Base-by-base conservation (phyloP, 805 yeast species). In the Candida tallmaniae region DNA sequence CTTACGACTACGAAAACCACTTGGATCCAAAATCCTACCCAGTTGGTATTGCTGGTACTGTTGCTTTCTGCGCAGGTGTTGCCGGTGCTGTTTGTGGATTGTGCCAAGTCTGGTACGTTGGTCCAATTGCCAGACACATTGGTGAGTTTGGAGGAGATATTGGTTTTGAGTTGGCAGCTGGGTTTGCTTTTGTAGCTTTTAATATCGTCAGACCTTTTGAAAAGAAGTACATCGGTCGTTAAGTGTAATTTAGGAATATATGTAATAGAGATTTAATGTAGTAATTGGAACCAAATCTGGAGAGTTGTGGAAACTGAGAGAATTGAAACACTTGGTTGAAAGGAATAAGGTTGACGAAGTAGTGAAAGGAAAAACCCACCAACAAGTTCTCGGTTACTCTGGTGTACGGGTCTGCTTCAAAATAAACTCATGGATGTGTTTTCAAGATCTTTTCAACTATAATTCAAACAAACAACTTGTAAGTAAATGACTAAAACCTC, bases 71-170 rank as follows among this genome's bases (percentile, higher is more conserved):
- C 58, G 76, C 81, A 46, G 96, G 95, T 56, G 81, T 73, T 30
- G 89, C 82, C 21, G 96, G 96, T 58, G 85, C 80, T 24, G 95
- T 78, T 8, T 38, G 85, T 31, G 96, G 97, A 47, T 87, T 89
- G 95, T 68, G 70, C 53, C 95, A 87, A 65, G 73, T 74, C 4
- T 89, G 95, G 86, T 89, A 80, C 68, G 56, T 56, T 12, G 96
- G 96, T 50, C 81, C 74, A 29, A 50, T 85, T 47, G 88, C 78
- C 26, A 54, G 51, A 23, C 44, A 60, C 44, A 79, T 84, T 51
- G 93, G 90, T 45, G 59, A 52, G 9, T 53, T 32, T 42, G 95
- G 94, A 48, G 96, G 90, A 41, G 96, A 87, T 56, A 72, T 88
- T 52, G 96, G 95, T 23, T 85, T 84, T 53, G 93, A 83, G 65